Base-by-base conservation (phyloP, 768 basidiomycete genomes). In the Infundibulicybe gibba region DNA sequence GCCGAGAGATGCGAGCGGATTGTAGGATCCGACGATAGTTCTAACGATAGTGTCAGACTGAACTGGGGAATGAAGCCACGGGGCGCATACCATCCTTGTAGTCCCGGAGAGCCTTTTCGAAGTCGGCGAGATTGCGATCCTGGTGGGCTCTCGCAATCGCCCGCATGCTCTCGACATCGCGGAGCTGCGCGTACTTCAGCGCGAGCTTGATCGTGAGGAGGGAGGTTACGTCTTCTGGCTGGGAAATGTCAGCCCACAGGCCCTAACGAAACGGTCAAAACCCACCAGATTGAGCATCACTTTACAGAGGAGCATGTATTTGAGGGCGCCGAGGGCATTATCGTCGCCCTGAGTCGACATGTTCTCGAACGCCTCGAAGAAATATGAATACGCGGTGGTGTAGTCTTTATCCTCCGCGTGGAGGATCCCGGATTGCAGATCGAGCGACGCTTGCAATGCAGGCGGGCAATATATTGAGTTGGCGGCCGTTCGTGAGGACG, bases 371-470 rank as follows among this genome's bases (percentile, higher is more conserved):
- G 93, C 85, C 67, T 98, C 95, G 56, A 90, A 93, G 69, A 97
- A 98, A 70, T 98, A 99, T 0, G 90, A 93, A 65, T 97, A 97
- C 16, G 85, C 95, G 0, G 95, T 99, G 48, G 81, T 94, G 65
- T 97, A 98, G 66, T 98, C 95, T 61, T 94, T 95, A 59, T 99
- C 95, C 56, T 99, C 94, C 0, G 95, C 94, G 57, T 97, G 92
- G 9, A 97, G 76, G 37, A 95, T 75, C 3, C 95, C 77, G 17
- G 72, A 73, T 53, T 79, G 78, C 13, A 80, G 67, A 55, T 78
- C 78, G 20, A 80, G 70, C 3, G 75, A 59, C 8, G 75, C 63
- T 58, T 78, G 77, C 13, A 62, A 62, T 5, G 51, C 37, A 1
- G 72, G 70, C 1, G 72, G 71, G 53, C 94, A 97, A 71, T 97